Evolutionary conservation across 31 red algal species (phyloP).

Genomic region (Odonthalia washingtoniensis): DNA sequence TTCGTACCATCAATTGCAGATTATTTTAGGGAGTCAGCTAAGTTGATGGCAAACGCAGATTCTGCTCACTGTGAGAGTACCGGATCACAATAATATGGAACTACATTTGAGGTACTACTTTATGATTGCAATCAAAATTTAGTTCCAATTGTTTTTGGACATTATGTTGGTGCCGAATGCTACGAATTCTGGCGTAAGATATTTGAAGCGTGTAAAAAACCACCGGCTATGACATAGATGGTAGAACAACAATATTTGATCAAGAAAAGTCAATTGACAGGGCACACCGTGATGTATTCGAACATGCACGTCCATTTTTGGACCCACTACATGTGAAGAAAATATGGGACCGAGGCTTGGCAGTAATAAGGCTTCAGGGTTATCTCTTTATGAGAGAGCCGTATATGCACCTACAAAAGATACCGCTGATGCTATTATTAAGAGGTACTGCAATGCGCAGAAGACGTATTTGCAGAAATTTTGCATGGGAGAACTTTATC

Average conservation of each 20-base stretch:
- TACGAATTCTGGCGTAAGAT: constrained; percentile 33
- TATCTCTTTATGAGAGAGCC: constrained; percentile 42
- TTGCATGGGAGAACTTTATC: no score
- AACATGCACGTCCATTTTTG: constrained; percentile 27
- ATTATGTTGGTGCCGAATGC: constrained; percentile 35
- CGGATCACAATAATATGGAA: constrained; percentile 49
- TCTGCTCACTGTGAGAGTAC: constrained; percentile 40
- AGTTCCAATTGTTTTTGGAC: constrained; percentile 46
- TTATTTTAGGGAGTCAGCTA: no score
- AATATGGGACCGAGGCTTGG: constrained; percentile 43
- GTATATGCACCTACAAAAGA: constrained; percentile 24
- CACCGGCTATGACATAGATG: constrained; percentile 15
- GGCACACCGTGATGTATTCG: constrained; percentile 42
- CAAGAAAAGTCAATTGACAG: constrained; percentile 48
- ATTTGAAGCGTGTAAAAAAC: constrained; percentile 24
- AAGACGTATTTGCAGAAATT: no score
- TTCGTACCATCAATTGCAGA: no score
- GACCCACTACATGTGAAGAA: no score
- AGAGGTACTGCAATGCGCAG: no score
- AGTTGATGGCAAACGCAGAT: no score
- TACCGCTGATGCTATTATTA: no score
- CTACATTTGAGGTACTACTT: constrained; percentile 54
- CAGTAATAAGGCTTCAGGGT: constrained; percentile 13
- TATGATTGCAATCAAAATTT: constrained; percentile 48
- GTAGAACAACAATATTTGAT: constrained; percentile 32